Evolutionary conservation across 495 filamentous ascomycete species (phyloP).

Genomic region (Podospora bellae-mahoneyi): DNA sequence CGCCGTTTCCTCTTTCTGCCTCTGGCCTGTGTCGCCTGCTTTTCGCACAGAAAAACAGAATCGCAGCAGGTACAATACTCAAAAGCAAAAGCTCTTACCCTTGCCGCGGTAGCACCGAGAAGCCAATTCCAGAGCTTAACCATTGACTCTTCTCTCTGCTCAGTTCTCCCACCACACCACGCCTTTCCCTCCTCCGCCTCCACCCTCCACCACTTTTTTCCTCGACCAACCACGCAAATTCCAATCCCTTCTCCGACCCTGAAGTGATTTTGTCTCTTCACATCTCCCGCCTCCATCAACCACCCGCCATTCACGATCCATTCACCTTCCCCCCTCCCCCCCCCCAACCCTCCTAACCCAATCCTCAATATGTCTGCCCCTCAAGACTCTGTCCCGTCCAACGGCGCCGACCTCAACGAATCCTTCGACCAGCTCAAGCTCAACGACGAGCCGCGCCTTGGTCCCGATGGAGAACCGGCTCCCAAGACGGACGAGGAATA

Average conservation of each 20-base stretch:
- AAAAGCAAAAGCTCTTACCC: conserved; percentile 2
- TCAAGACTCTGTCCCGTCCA: conserved; percentile 43
- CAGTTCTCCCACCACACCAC: not conserved
- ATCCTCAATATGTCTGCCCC: conserved; percentile 43
- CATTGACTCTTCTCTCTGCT: not conserved
- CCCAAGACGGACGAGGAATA: conserved; percentile 96
- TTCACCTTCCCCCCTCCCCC: too few species aligned
- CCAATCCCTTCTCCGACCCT: not conserved
- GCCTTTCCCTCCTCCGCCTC: not conserved
- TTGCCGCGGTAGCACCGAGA: conserved; percentile 4
- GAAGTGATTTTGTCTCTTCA: not conserved
- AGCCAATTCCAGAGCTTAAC: conserved; percentile 5
- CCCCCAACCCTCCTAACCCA: conserved; percentile 12
- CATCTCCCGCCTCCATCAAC: conserved; percentile 1
- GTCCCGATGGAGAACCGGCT: conserved; percentile 64
- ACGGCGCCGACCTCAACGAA: conserved; percentile 49
- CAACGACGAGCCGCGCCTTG: conserved; percentile 53
- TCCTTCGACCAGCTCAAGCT: conserved; percentile 47
- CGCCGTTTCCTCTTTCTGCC: conserved; percentile 27
- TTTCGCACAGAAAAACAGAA: conserved; percentile 11
- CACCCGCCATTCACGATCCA: not conserved
- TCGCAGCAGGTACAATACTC: conserved; percentile 13
- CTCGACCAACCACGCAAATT: not conserved
- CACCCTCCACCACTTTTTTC: not conserved
- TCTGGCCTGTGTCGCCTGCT: conserved; percentile 19